Base-by-base conservation (phyloP, 1,284 basidiomycete species). In the Inonotus hispidus region DNA sequence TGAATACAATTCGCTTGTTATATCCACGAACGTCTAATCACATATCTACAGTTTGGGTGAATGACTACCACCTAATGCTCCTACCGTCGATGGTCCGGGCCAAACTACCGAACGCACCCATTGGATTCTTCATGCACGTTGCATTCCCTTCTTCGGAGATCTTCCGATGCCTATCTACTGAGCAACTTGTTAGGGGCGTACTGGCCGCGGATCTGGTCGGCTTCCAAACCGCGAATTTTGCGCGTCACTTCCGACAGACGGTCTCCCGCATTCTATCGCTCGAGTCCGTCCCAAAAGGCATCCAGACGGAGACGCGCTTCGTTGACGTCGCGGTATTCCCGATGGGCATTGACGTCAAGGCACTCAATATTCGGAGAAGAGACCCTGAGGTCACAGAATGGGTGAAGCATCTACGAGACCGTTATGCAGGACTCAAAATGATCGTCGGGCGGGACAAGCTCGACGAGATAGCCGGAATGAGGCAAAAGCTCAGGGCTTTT, bases 111-210 rank as follows among this genome's bases (percentile, higher is more conserved):
- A 79, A 80, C 25, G 85, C 88, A 0, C 83, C 87, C 29, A 92
- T 95, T 64, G 91, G 92, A 0, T 92, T 94, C 77, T 94, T 95
- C 77, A 81, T 93, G 73, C 92, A 94, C 68, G 91, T 93, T 64
- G 88, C 92, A 1, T 95, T 94, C 73, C 92, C 92, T 0, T 88
- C 84, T 8, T 91, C 88, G 23, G 93, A 95, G 72, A 92, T 94
- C 63, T 93, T 94, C 79, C 81, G 92, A 7, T 93, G 92, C 69
- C 78, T 94, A 37, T 83, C 87, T 37, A 82, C 88, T 1, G 79
- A 85, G 63, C 75, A 80, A 14, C 75, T 93, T 3, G 75, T 94
- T 14, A 78, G 81, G 16, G 92, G 92, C 2, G 74, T 95, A 67
- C 84, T 95, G 13, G 89, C 87, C 8, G 82, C 86, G 2, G 84